These are phyloP conservation scores for Saprolegnia parasitica DNA, from an alignment of 352 stramenopile species.

Conservation along the genomic window DNA sequence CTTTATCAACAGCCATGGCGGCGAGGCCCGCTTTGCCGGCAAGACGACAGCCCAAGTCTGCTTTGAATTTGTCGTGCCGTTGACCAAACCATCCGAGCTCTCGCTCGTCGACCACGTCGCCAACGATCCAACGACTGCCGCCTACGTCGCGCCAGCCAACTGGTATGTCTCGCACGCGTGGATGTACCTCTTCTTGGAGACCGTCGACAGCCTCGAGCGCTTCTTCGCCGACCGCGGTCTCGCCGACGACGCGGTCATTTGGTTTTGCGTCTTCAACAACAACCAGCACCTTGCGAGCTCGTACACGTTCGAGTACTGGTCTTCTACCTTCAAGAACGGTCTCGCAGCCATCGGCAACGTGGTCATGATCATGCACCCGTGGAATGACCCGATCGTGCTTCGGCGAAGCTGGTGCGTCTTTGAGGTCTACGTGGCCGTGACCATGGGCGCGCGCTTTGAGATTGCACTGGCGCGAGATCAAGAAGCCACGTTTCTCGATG, in stretches of 20 bases:
- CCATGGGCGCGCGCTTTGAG: constrained; percentile 1
- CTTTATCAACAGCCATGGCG: not conserved
- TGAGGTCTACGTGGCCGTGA: constrained; percentile 1
- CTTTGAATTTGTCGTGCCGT: not conserved
- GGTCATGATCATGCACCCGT: constrained; percentile 18
- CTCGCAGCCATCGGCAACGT: not conserved
- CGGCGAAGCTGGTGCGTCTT: constrained; percentile 14
- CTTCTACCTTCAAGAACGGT: not conserved
- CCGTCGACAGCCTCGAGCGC: not conserved
- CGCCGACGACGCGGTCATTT: not conserved
- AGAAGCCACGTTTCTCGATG: not conserved
- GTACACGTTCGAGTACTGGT: not conserved
- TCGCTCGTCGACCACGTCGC: not conserved
- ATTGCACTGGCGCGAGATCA: not conserved
- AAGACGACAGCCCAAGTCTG: not conserved
- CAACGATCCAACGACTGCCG: not conserved
- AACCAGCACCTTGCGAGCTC: not conserved
- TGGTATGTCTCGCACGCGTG: constrained; percentile 4
- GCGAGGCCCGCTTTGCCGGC: not conserved
- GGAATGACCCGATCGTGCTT: constrained; percentile 6
- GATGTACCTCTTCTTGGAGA: not conserved
- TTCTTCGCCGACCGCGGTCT: constrained; percentile 3
- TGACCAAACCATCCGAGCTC: not conserved
- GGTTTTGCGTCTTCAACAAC: constrained; percentile 17
- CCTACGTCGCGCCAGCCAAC: not conserved